Conservation (phyloP, 2,329 filamentous ascomycete genomes). For the Aspergillus neotritici region DNA sequence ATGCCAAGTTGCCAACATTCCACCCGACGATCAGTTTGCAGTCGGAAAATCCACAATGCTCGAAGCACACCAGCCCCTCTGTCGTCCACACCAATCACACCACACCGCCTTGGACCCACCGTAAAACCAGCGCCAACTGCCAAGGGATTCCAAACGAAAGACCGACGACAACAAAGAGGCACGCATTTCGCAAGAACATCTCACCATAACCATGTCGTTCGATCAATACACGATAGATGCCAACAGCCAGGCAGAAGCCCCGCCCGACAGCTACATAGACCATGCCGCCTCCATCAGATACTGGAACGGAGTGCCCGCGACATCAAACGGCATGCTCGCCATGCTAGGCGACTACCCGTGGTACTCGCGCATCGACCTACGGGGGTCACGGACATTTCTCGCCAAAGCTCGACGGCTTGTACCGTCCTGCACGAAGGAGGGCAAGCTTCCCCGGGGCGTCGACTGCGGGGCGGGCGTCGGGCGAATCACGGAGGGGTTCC, state of each 20-base stretch:
- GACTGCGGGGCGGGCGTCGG: conserved; percentile 71
- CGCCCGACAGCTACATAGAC: conserved; percentile 25
- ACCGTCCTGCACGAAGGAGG: conserved; percentile 7
- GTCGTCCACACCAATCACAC: too few relatives aligned
- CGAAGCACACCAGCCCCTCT: too few relatives aligned
- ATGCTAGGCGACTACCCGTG: conserved; percentile 65
- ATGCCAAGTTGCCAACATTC: too few relatives aligned
- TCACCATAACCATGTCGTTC: too few relatives aligned
- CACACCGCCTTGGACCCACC: too few relatives aligned
- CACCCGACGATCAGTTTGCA: too few relatives aligned
- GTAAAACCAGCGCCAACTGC: too few relatives aligned
- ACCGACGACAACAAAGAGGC: too few relatives aligned
- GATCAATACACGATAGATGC: too few relatives aligned
- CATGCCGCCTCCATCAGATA: conserved; percentile 32
- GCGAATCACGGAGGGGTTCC: conserved; percentile 69
- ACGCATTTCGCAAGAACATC: too few relatives aligned
- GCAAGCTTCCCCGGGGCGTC: conserved; percentile 37
- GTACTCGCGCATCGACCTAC: conserved; percentile 64
- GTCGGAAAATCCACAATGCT: too few relatives aligned
- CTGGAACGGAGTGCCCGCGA: conserved; percentile 30
- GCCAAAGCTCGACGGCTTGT: conserved; percentile 51
- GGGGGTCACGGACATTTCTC: conserved; percentile 62
- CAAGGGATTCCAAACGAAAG: too few relatives aligned
- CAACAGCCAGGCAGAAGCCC: not conserved
- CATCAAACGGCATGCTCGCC: conserved; percentile 50